Evolutionary conservation across 1,284 basidiomycete species (phyloP).

Genomic region (Singerocomus inundabilis): DNA sequence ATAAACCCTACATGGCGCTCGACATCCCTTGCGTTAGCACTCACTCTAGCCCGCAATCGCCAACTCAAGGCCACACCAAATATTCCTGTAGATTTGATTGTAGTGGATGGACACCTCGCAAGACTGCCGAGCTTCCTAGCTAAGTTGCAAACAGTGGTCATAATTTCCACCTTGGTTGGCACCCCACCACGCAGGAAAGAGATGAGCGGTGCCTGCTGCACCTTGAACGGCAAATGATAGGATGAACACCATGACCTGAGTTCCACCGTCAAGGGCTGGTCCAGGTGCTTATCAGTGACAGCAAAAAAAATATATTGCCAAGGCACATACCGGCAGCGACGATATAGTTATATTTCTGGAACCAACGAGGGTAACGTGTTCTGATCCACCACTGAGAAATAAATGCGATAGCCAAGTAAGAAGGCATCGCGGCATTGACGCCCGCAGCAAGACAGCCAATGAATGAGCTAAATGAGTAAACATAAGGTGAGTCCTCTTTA

Average conservation of each 20-base stretch:
- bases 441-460: conserved; percentile 45
- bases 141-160: conserved; percentile 17
- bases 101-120: no score
- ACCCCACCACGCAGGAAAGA: conserved; percentile 65
- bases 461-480: conserved; percentile 21
- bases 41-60: no score
- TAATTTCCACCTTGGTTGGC: conserved; percentile 42
- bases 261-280: conserved; percentile 56
- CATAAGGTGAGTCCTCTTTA: background rate
- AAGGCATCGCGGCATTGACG: conserved; percentile 42
- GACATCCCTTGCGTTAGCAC: no score
- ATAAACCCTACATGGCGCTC: no score
- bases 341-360: conserved; percentile 49
- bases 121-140: no score
- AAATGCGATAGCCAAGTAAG: conserved; percentile 47
- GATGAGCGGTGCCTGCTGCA: conserved; percentile 51
- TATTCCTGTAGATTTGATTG: no score
- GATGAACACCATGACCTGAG: conserved; percentile 70
- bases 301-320: no score
- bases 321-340: conserved; percentile 39
- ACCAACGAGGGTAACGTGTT: conserved; percentile 56
- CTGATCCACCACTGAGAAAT: conserved; percentile 59
- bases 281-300: background rate
- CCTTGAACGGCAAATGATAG: conserved; percentile 73
- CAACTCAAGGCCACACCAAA: no score